phyloP scores from a whole-genome alignment of 2,329 filamentous ascomycete species.

The Penicillium sp. region DNA sequence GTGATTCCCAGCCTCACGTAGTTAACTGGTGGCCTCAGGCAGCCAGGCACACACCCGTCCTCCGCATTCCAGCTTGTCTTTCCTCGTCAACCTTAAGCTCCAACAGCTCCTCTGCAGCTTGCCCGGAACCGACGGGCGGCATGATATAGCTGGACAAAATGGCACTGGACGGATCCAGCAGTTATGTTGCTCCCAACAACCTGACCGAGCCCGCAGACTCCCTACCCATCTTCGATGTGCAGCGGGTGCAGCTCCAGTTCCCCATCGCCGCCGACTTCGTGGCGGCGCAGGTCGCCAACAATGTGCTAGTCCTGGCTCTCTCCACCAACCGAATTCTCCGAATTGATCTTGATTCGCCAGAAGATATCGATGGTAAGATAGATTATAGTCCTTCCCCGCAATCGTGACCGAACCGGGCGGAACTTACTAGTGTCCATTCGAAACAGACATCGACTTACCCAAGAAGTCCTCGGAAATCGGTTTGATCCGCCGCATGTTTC shows the following conservation, averaged over 20 bases:
- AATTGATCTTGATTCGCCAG: constrained; percentile 89
- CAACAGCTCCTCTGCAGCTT: constrained; percentile 12
- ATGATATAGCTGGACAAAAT: constrained; percentile 50
- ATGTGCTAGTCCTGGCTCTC: constrained; percentile 88
- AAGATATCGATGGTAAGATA: constrained; percentile 82
- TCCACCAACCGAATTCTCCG: constrained; percentile 89
- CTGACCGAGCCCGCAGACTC: constrained; percentile 62
- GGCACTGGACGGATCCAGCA: constrained; percentile 70
- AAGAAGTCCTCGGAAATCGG: constrained; percentile 90
- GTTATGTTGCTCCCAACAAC: constrained; percentile 69
- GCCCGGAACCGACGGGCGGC: constrained; percentile 22
- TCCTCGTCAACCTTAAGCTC: constrained; percentile 17
- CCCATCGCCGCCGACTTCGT: constrained; percentile 94
- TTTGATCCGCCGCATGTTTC: constrained; percentile 92
- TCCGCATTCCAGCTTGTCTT: constrained; percentile 23
- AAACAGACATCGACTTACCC: constrained; percentile 90
- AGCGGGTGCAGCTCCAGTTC: constrained; percentile 91
- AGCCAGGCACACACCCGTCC: background rate
- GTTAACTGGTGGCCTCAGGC: constrained; percentile 7
- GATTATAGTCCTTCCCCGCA: constrained; percentile 8
- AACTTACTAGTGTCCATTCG: constrained; percentile 20
- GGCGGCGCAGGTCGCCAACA: constrained; percentile 94
- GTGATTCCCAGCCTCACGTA: background rate
- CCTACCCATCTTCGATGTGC: constrained; percentile 91
- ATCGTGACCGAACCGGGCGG: constrained; percentile 4